Percentiles rank a stretch among this genome's conserved stretches.
Conservation (phyloP, 1,284 basidiomycete genomes). For the Ganoderma lucidum region DNA sequence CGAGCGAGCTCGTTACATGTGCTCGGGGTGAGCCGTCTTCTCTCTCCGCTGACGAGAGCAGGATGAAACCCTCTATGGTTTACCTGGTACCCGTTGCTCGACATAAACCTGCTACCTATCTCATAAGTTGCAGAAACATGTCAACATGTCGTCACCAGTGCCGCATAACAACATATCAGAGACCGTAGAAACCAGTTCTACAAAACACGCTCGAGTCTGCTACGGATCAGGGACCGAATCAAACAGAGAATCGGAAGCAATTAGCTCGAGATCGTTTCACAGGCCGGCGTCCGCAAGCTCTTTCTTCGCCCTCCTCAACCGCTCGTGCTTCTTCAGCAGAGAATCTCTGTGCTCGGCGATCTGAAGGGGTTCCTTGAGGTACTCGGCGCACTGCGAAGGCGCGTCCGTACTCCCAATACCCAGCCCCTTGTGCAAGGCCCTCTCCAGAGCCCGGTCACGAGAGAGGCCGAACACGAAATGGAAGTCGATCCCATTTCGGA, state of each 20-base stretch:
- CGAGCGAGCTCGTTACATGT: background rate
- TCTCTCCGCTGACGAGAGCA: too few species aligned
- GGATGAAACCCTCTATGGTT: too few species aligned
- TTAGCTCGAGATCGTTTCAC: background rate
- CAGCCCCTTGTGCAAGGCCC: conserved; percentile 51
- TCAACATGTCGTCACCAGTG: background rate
- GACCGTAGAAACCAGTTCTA: conserved; percentile 1
- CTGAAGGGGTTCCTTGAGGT: conserved; percentile 58
- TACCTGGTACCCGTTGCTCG: too few species aligned
- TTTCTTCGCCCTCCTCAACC: conserved; percentile 56
- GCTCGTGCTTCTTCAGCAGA: conserved; percentile 57
- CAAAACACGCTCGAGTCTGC: background rate
- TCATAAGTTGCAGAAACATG: background rate
- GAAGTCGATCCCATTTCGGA: conserved; percentile 70
- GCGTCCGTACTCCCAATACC: conserved; percentile 54
- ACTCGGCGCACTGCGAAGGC: conserved; percentile 54
- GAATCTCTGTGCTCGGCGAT: conserved; percentile 55
- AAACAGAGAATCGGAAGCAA: background rate
- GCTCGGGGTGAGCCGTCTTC: too few species aligned
- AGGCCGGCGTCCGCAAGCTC: conserved; percentile 46
- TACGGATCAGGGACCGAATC: background rate
- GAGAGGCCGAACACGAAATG: conserved; percentile 60
- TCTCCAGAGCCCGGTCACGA: conserved; percentile 48
- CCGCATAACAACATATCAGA: background rate
- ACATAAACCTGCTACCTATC: background rate